These are phyloP conservation scores for Brassica incana DNA, from an alignment of 345 rosid species.

Conservation along the genomic window DNA sequence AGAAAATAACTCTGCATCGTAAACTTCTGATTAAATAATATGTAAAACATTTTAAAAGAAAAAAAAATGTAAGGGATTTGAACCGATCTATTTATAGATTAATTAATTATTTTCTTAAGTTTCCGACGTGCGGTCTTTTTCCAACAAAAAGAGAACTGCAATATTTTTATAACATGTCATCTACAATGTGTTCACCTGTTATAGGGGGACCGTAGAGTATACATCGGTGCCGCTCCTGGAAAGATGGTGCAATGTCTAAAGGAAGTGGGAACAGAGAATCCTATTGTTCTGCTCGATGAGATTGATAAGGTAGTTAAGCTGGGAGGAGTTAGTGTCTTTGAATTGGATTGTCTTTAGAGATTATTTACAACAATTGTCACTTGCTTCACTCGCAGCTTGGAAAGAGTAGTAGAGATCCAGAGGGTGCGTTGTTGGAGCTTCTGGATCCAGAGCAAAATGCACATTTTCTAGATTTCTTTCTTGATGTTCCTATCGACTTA, in stretches of 20 bases:
- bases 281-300: neutral
- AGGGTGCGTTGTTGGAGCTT: neutral
- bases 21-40: too few species aligned
- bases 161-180: neutral
- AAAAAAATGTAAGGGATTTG: neutral
- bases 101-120: too few species aligned
- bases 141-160: too few species aligned
- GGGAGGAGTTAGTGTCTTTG: neutral
- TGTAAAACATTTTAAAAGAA: too few species aligned
- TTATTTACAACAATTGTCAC: too few species aligned
- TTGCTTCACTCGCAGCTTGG: neutral
- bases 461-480: neutral
- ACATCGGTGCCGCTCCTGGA: neutral
- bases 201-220: neutral
- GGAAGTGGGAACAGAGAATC: neutral
- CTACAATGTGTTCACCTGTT: neutral
- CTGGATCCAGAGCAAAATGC: neutral
- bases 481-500: neutral
- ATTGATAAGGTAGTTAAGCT: neutral
- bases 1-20: too few species aligned
- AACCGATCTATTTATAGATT: too few species aligned
- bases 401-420: neutral
- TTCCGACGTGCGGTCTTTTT: too few species aligned
- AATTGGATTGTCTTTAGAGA: too few species aligned
- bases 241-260: neutral